phyloP scores from a whole-genome alignment of 495 filamentous ascomycete species.

The Usnea hakonensis region DNA sequence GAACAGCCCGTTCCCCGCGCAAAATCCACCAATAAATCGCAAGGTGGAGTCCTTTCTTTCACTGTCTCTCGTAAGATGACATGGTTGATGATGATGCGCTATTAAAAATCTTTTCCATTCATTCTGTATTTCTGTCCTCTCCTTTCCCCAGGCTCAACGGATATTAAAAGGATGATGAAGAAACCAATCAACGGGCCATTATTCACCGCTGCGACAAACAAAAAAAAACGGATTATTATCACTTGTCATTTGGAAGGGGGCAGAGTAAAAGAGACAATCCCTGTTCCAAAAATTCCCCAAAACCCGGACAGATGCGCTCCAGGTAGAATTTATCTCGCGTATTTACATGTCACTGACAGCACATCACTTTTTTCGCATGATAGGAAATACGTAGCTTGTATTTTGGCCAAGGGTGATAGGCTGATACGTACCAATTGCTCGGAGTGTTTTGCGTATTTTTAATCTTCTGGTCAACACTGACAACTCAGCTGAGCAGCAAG shows the following conservation, averaged over 20 bases:
- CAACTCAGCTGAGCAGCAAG: background rate
- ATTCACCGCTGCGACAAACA: too few relatives aligned
- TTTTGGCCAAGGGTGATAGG: too few relatives aligned
- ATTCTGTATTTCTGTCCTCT: too few relatives aligned
- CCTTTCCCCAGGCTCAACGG: too few relatives aligned
- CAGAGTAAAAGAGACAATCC: background rate
- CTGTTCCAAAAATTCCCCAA: background rate
- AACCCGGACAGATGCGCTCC: constrained; percentile 13
- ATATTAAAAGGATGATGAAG: too few relatives aligned
- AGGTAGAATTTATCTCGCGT: constrained; percentile 8
- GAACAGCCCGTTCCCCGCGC: background rate
- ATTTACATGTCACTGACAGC: background rate
- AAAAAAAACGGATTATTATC: background rate
- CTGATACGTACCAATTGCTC: too few relatives aligned
- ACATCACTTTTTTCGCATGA: constrained; percentile 3
- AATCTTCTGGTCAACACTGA: background rate
- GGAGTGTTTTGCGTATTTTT: too few relatives aligned
- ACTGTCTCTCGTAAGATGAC: background rate
- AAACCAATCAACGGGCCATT: too few relatives aligned
- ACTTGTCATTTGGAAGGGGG: too few relatives aligned
- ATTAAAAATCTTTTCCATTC: too few relatives aligned
- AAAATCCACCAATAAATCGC: too few relatives aligned
- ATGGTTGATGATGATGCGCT: background rate
- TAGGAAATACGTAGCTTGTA: too few relatives aligned
- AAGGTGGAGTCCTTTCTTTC: background rate